Evolutionary conservation across 805 yeast genomes (phyloP).

Genomic region (Saccharomycopsis synnaedendra): DNA sequence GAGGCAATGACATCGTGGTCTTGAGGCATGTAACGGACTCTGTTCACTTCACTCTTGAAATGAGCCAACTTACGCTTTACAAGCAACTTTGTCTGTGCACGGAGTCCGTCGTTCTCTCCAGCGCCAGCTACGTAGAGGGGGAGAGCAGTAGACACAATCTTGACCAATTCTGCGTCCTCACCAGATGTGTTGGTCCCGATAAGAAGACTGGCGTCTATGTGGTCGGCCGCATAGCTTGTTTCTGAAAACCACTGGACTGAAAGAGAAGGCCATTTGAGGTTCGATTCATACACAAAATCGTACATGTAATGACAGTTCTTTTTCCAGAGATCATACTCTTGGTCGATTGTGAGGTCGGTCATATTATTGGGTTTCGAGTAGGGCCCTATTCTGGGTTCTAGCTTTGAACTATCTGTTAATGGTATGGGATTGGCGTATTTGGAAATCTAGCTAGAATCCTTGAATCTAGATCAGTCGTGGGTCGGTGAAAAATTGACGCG

Average conservation of each 20-base stretch:
- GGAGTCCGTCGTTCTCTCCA: constrained; percentile 14
- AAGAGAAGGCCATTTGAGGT: constrained; percentile 72
- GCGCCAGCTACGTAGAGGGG: constrained; percentile 23
- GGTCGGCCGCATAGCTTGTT: constrained; percentile 18
- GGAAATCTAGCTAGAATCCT: too few species aligned
- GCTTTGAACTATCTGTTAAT: too few species aligned
- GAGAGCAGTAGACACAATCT: constrained; percentile 53
- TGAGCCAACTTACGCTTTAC: constrained; percentile 51
- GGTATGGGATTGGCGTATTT: too few species aligned
- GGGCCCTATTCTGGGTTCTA: background rate
- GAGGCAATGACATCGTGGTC: constrained; percentile 45
- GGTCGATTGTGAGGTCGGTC: constrained; percentile 25
- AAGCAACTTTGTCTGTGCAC: constrained; percentile 40
- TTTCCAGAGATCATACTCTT: constrained; percentile 71
- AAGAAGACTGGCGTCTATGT: constrained; percentile 39
- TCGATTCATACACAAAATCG: constrained; percentile 72
- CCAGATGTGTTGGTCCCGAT: constrained; percentile 71
- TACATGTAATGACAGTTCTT: constrained; percentile 75
- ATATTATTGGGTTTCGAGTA: constrained; percentile 9
- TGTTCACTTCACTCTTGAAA: constrained; percentile 47
- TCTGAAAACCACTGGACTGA: constrained; percentile 70
- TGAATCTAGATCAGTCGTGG: too few species aligned
- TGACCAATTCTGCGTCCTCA: constrained; percentile 52
- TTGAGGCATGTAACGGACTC: constrained; percentile 64
- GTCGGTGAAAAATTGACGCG: too few species aligned